Conservation (phyloP, 192 early-diverging fungal genomes). For the Gonapodya sp. region DNA sequence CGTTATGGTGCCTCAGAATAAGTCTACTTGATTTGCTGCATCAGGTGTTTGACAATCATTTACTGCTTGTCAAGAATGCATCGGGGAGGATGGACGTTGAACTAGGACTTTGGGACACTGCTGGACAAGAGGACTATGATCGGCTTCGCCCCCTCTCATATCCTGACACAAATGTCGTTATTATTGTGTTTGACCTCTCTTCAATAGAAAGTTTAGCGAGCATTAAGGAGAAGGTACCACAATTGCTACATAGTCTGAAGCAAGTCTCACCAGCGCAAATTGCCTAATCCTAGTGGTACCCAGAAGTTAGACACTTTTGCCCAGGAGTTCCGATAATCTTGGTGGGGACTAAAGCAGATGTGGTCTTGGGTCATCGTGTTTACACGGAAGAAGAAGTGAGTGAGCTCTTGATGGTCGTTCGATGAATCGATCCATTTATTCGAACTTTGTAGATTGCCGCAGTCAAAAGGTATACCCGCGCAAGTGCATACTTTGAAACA, state of each 20-base stretch:
- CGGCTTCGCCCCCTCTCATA: slow-evolving; percentile 15
- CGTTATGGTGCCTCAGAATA: neutral
- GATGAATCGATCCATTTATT: too few species aligned
- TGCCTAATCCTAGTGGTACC: slow-evolving; percentile 48
- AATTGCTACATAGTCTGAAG: neutral
- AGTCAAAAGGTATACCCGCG: neutral
- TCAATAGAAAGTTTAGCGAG: slow-evolving; percentile 22
- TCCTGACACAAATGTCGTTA: slow-evolving; percentile 81
- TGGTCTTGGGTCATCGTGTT: slow-evolving; percentile 18
- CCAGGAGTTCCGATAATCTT: slow-evolving; percentile 73
- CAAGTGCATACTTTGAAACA: slow-evolving; percentile 4
- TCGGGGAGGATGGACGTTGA: neutral
- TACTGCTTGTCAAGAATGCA: neutral
- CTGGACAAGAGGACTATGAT: slow-evolving; percentile 20
- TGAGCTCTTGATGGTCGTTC: too few species aligned
- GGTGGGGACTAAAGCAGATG: slow-evolving; percentile 82
- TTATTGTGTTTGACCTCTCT: slow-evolving; percentile 88
- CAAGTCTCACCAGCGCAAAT: neutral
- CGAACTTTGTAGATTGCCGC: neutral
- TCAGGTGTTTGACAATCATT: slow-evolving; percentile 14
- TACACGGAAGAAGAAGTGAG: neutral
- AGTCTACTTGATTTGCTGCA: neutral
- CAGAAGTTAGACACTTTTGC: slow-evolving; percentile 81
- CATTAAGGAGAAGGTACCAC: neutral
- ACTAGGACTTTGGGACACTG: slow-evolving; percentile 16